Conservation (phyloP, 2,329 filamentous ascomycete genomes). For the Pezicula carpinea region DNA sequence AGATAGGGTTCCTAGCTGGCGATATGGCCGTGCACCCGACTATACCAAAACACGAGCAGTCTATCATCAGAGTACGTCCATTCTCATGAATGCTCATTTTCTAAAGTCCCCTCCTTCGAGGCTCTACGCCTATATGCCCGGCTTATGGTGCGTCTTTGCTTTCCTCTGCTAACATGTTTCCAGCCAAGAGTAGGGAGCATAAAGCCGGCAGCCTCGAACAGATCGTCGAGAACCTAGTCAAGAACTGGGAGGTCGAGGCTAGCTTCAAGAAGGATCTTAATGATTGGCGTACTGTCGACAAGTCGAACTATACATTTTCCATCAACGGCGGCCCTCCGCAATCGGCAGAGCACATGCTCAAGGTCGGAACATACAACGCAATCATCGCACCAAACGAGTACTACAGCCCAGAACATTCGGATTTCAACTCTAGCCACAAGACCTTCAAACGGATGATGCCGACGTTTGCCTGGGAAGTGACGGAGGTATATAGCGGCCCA, state of each 20-base stretch:
- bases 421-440: slow-evolving; percentile 63
- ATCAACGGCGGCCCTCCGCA: slow-evolving; percentile 57
- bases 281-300: slow-evolving; percentile 64
- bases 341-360: slow-evolving; percentile 58
- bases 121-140: neutral
- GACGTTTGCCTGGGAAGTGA: slow-evolving; percentile 65
- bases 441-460: slow-evolving; percentile 72
- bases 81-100: neutral
- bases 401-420: slow-evolving; percentile 56
- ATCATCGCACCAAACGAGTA: slow-evolving; percentile 59
- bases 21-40: slow-evolving; percentile 56
- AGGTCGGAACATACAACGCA: slow-evolving; percentile 65
- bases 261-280: slow-evolving; percentile 58
- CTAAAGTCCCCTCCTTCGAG: neutral
- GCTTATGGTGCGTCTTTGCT: neutral
- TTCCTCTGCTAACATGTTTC: neutral
- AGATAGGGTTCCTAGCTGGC: slow-evolving; percentile 50
- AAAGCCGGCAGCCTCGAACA: slow-evolving; percentile 49
- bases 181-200: slow-evolving; percentile 55
- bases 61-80: slow-evolving; percentile 50
- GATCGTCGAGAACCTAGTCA: slow-evolving; percentile 65
- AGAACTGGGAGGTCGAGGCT: slow-evolving; percentile 70
- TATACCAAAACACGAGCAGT: slow-evolving; percentile 59
- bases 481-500: slow-evolving; percentile 63
- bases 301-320: slow-evolving; percentile 54